These are phyloP conservation scores for Pilasporangium apinafurcum DNA, from an alignment of 352 stramenopile species.

Conservation along the genomic window DNA sequence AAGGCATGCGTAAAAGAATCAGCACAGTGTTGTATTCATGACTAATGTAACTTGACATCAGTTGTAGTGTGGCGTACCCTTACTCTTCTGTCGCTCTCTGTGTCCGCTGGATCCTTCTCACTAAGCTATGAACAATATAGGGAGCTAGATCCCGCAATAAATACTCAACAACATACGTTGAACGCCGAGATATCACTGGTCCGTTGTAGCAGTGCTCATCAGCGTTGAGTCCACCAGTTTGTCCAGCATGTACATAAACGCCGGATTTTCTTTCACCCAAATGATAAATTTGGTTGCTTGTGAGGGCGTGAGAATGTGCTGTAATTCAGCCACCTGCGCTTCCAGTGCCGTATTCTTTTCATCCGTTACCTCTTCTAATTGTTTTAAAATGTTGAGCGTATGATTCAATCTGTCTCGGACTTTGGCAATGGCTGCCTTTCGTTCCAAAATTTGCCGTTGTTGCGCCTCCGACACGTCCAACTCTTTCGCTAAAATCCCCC, in stretches of 20 bases:
- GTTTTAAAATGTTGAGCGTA: slow-evolving; percentile 58
- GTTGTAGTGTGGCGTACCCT: too few relatives aligned
- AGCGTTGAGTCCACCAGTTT: slow-evolving; percentile 71
- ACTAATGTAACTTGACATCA: too few relatives aligned
- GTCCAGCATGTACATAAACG: slow-evolving; percentile 86
- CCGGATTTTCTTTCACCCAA: slow-evolving; percentile 81
- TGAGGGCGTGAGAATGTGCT: slow-evolving; percentile 69
- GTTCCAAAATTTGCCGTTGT: slow-evolving; percentile 59
- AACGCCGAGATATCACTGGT: too few relatives aligned
- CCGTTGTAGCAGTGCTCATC: slow-evolving; percentile 10
- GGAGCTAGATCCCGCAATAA: too few relatives aligned
- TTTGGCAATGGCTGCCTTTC: slow-evolving; percentile 46
- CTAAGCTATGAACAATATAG: too few relatives aligned
- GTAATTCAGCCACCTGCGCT: slow-evolving; percentile 55
- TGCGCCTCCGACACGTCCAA: slow-evolving; percentile 63
- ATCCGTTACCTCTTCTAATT: slow-evolving; percentile 64
- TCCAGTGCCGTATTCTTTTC: slow-evolving; percentile 78
- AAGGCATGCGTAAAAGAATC: too few relatives aligned
- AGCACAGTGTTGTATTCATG: not conserved
- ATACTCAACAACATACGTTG: too few relatives aligned
- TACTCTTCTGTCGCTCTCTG: too few relatives aligned
- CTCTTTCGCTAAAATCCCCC: slow-evolving; percentile 63
- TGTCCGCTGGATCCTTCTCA: too few relatives aligned
- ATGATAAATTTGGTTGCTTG: slow-evolving; percentile 84
- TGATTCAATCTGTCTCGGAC: slow-evolving; percentile 68